phyloP scores from a whole-genome alignment of 106 monocot genomes.

The Platanthera zijinensis region DNA sequence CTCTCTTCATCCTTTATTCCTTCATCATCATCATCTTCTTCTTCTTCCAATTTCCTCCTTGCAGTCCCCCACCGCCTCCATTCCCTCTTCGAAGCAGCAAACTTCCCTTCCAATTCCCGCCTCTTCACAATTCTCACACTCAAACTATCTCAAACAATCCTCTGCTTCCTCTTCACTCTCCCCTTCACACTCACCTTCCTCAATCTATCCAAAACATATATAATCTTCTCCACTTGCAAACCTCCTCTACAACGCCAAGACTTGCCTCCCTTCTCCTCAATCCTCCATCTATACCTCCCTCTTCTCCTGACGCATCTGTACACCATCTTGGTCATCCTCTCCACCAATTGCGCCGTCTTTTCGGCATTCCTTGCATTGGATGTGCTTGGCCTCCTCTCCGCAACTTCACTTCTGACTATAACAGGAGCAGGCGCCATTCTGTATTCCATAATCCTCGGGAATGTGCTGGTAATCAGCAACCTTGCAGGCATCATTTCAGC shows the following conservation, averaged over 20 bases:
- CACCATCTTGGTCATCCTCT: constrained; percentile 42
- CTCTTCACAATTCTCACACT: constrained; percentile 41
- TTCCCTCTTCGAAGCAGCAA: constrained; percentile 47
- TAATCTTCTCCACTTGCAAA: constrained; percentile 22
- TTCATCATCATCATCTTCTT: constrained; percentile 17
- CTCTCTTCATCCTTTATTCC: constrained; percentile 34
- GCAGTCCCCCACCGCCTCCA: constrained; percentile 32
- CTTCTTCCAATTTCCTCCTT: constrained; percentile 21
- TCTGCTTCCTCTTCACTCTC: constrained; percentile 38
- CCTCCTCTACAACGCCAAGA: neutral
- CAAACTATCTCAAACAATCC: constrained; percentile 61
- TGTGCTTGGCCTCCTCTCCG: constrained; percentile 24
- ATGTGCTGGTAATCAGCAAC: constrained; percentile 47
- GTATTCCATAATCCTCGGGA: constrained; percentile 51
- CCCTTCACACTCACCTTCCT: constrained; percentile 72
- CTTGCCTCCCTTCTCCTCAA: constrained; percentile 12
- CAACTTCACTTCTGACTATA: constrained; percentile 11
- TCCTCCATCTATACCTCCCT: constrained; percentile 32
- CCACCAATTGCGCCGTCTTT: constrained; percentile 55
- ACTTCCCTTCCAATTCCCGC: constrained; percentile 37
- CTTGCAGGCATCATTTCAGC: constrained; percentile 51
- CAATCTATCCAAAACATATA: constrained; percentile 46
- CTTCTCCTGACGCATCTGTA: constrained; percentile 51
- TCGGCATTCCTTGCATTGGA: constrained; percentile 44
- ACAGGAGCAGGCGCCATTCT: constrained; percentile 36